A percentile compares a stretch with the other conserved stretches of the same genome.
These are phyloP conservation scores for Pelagophyceae sp. DNA, from an alignment of 352 stramenopile genomes.

Conservation along the genomic window DNA sequence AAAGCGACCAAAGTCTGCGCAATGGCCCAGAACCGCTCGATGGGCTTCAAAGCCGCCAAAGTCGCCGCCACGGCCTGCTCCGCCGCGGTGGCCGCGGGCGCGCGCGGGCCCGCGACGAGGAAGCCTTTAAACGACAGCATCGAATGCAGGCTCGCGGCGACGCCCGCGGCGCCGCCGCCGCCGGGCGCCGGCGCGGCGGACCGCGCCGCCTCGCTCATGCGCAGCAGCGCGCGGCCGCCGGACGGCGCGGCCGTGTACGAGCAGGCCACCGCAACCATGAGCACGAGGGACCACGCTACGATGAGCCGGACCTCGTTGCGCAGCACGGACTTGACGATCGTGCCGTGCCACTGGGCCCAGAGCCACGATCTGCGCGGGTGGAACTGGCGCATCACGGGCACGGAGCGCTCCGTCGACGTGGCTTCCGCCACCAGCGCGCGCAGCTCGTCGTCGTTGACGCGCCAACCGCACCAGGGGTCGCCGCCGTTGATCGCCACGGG, in stretches of 20 bases:
- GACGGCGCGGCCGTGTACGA: neutral
- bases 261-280: neutral
- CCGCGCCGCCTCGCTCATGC: neutral
- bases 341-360: neutral
- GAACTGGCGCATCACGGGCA: neutral
- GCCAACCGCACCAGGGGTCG: neutral
- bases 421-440: neutral
- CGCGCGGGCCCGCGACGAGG: neutral
- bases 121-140: too few species aligned
- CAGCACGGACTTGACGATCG: neutral
- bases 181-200: too few species aligned
- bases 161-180: too few species aligned
- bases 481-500: slow-evolving; percentile 4
- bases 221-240: too few species aligned
- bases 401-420: neutral
- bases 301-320: neutral
- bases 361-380: slow-evolving; percentile 1
- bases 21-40: slow-evolving; percentile 28
- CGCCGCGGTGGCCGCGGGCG: neutral
- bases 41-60: neutral
- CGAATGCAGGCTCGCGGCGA: neutral
- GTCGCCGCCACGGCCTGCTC: too few species aligned
- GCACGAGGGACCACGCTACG: neutral
- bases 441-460: neutral
- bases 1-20: slow-evolving; percentile 33